Conservation (phyloP, 768 basidiomycete genomes). For the Chalciporus chontae region DNA sequence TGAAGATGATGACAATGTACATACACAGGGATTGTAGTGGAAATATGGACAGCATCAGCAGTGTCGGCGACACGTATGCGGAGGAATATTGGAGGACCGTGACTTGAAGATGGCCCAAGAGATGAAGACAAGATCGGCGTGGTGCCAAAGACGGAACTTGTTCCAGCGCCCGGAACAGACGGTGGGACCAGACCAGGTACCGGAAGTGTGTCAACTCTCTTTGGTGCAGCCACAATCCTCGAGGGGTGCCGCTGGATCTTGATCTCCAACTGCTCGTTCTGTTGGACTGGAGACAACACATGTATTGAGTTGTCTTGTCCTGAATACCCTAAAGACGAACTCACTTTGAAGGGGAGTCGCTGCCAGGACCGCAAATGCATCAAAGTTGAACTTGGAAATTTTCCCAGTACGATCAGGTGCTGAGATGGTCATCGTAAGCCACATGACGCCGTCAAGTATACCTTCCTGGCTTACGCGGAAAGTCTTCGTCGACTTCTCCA, state of each 20-base stretch:
- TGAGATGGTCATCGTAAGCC: slow-evolving; percentile 29
- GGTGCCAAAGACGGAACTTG: slow-evolving; percentile 47
- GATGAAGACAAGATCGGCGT: slow-evolving; percentile 60
- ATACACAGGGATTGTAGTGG: slow-evolving; percentile 89
- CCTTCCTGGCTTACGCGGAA: slow-evolving; percentile 69
- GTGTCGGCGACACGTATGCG: slow-evolving; percentile 78
- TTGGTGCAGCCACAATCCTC: slow-evolving; percentile 52
- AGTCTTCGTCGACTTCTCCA: slow-evolving; percentile 98
- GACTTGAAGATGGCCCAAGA: slow-evolving; percentile 63
- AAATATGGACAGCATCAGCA: slow-evolving; percentile 80
- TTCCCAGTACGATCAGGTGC: slow-evolving; percentile 88
- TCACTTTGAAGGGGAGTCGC: slow-evolving; percentile 68
- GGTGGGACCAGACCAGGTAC: slow-evolving; percentile 36
- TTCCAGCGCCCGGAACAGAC: slow-evolving; percentile 36
- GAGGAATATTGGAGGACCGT: slow-evolving; percentile 81
- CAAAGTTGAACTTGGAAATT: slow-evolving; percentile 84
- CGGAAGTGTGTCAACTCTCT: slow-evolving; percentile 50
- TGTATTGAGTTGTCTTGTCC: slow-evolving; percentile 1
- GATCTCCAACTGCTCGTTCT: slow-evolving; percentile 76
- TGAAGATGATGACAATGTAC: slow-evolving; percentile 24
- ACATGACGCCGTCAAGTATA: neutral
- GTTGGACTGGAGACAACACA: slow-evolving; percentile 44
- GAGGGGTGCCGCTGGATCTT: slow-evolving; percentile 85
- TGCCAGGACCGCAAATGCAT: slow-evolving; percentile 84
- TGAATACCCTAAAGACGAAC: slow-evolving; percentile 15